Evolutionary conservation across 1,139 yeast species (phyloP).

Genomic region (Kodamaea sp.): DNA sequence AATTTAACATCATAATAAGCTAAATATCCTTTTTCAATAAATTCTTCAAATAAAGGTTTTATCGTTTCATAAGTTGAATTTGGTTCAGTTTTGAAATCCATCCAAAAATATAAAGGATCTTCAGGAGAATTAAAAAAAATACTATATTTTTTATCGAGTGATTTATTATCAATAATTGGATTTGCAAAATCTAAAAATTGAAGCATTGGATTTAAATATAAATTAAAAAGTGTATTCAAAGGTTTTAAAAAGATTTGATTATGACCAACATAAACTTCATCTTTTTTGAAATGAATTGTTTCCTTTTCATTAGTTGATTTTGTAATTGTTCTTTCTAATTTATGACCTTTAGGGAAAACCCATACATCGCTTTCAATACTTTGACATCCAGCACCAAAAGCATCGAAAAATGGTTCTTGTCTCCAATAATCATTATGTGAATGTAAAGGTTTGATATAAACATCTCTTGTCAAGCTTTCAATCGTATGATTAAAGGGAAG

Average conservation of each 20-base stretch:
- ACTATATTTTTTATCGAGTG: conserved; percentile 21
- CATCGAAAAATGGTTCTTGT: conserved; percentile 56
- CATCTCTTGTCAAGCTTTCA: conserved; percentile 47
- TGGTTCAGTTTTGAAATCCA: conserved; percentile 41
- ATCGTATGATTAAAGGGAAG: conserved; percentile 17
- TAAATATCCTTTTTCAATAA: conserved; percentile 32
- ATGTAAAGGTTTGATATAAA: conserved; percentile 51
- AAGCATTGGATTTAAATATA: conserved; percentile 55
- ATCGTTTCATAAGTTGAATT: conserved; percentile 29
- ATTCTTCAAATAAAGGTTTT: conserved; percentile 27
- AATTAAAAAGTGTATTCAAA: conserved; percentile 41
- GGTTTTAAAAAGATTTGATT: conserved; percentile 45
- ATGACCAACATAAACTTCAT: conserved; percentile 65
- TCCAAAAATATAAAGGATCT: conserved; percentile 38
- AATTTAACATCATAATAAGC: conserved; percentile 30
- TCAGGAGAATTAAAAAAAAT: conserved; percentile 41
- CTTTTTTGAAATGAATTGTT: conserved; percentile 22
- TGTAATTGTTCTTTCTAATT: conserved; percentile 23
- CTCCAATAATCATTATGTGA: conserved; percentile 82
- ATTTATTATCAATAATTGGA: conserved; percentile 18
- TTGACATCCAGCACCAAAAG: conserved; percentile 53
- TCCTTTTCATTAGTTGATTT: conserved; percentile 16
- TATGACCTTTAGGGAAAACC: conserved; percentile 37
- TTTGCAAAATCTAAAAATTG: conserved; percentile 47
- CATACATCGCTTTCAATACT: conserved; percentile 75